Evolutionary conservation across 2,329 filamentous ascomycete species (phyloP).

Genomic region (Pseudodiploospora longispora): DNA sequence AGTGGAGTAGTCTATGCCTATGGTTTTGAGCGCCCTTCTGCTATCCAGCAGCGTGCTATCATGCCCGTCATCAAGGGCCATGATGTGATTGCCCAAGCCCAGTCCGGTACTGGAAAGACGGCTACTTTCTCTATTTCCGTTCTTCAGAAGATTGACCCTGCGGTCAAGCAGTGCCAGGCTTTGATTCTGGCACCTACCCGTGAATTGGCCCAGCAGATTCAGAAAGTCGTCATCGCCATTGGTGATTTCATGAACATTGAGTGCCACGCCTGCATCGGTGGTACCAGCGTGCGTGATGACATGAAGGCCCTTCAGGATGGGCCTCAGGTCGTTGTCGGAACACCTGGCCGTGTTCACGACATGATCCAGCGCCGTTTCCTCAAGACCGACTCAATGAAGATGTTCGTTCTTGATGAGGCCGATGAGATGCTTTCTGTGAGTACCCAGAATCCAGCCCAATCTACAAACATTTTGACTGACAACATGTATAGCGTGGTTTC

Average conservation of each 20-base stretch:
- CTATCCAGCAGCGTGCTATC: slow-evolving; percentile 99
- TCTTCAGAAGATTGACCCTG: slow-evolving; percentile 96
- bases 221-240: slow-evolving; percentile 88
- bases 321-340: slow-evolving; percentile 95
- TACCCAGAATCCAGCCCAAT: too few species aligned
- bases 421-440: slow-evolving; percentile 47
- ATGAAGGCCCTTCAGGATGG: slow-evolving; percentile 97
- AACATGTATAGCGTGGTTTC: slow-evolving; percentile 69
- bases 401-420: slow-evolving; percentile 54
- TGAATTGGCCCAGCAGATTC: slow-evolving; percentile 98
- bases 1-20: slow-evolving; percentile 74
- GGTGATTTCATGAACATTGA: slow-evolving; percentile 99
- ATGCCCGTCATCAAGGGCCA: slow-evolving; percentile 99
- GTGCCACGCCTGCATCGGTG: slow-evolving; percentile 96
- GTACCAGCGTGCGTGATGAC: slow-evolving; percentile 95
- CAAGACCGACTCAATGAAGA: slow-evolving; percentile 55
- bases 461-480: too few species aligned
- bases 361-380: slow-evolving; percentile 53
- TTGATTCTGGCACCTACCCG: slow-evolving; percentile 96
- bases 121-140: slow-evolving; percentile 99
- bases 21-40: slow-evolving; percentile 99
- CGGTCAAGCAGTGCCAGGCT: slow-evolving; percentile 94
- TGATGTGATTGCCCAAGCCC: slow-evolving; percentile 99
- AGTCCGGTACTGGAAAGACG: slow-evolving; percentile 99
- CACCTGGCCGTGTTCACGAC: slow-evolving; percentile 79